These are phyloP conservation scores for Lindgomyces ingoldianus DNA, from an alignment of 495 filamentous ascomycete genomes.

Conservation along the genomic window DNA sequence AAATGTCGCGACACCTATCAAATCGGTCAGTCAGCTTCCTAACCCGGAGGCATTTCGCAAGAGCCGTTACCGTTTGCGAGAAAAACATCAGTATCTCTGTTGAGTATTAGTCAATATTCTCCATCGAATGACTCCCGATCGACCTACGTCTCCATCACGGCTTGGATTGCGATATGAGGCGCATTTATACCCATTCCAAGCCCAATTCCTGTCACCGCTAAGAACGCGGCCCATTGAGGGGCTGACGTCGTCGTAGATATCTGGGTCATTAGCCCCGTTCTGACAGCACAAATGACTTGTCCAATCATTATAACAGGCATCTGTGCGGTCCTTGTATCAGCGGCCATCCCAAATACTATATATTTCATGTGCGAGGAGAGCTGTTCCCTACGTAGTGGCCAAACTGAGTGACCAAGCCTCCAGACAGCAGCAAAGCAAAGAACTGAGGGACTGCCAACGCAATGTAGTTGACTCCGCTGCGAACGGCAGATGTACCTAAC, in stretches of 20 bases:
- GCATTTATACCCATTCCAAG: conserved; percentile 4
- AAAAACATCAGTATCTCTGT: neutral
- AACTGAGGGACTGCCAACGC: conserved; percentile 12
- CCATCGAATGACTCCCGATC: neutral
- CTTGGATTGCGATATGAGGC: conserved; percentile 13
- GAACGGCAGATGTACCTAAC: conserved; percentile 20
- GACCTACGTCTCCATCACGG: conserved; percentile 5
- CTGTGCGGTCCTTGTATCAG: neutral
- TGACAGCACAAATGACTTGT: neutral
- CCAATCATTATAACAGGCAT: conserved; percentile 2
- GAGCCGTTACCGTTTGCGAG: neutral
- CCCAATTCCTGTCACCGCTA: conserved; percentile 2
- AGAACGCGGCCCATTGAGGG: neutral
- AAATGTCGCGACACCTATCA: conserved; percentile 4
- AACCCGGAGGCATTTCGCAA: neutral
- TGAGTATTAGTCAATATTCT: neutral
- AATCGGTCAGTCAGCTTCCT: neutral
- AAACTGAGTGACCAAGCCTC: conserved; percentile 5
- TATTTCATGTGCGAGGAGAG: no score
- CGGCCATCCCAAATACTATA: no score
- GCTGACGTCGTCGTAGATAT: neutral
- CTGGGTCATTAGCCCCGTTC: neutral
- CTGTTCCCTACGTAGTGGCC: conserved; percentile 24
- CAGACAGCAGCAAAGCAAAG: conserved; percentile 4
- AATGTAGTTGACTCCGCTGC: conserved; percentile 13